A percentile compares a stretch with the other conserved stretches of the same genome.
Evolutionary conservation across 495 filamentous ascomycete genomes (phyloP).

Genomic region (Neurospora sp.): DNA sequence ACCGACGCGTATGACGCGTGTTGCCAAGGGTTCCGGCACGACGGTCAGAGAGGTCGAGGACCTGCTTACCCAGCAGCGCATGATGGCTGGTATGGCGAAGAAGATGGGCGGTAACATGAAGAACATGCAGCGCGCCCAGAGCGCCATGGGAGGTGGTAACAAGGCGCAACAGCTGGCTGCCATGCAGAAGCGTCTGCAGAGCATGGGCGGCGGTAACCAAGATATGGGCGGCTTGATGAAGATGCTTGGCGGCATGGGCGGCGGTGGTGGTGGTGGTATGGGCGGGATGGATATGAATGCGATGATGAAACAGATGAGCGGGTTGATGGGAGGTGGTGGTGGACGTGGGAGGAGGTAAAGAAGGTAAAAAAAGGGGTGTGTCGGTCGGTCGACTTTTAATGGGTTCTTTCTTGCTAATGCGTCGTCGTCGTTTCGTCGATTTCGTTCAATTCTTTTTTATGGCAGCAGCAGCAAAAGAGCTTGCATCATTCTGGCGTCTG

Average conservation of each 20-base stretch:
- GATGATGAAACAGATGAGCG: constrained; percentile 81
- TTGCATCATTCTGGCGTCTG: not conserved
- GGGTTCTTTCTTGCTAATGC: not conserved
- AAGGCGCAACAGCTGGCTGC: constrained; percentile 90
- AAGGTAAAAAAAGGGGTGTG: not conserved
- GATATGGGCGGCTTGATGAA: constrained; percentile 81
- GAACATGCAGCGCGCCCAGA: constrained; percentile 90
- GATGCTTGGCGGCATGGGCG: constrained; percentile 56
- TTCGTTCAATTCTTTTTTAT: not conserved
- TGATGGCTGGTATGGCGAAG: constrained; percentile 99
- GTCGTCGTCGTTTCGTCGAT: not conserved
- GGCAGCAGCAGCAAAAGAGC: not conserved
- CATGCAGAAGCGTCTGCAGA: constrained; percentile 90
- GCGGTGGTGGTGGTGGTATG: constrained; percentile 41
- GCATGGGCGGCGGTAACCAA: constrained; percentile 71
- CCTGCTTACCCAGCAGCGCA: constrained; percentile 89
- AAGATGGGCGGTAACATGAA: constrained; percentile 94
- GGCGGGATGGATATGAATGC: constrained; percentile 72
- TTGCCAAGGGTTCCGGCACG: constrained; percentile 83
- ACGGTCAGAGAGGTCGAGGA: constrained; percentile 93
- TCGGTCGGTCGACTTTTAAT: not conserved
- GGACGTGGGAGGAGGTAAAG: constrained; percentile 16
- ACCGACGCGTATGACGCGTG: constrained; percentile 86
- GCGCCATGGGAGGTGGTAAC: constrained; percentile 76
- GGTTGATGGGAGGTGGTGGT: constrained; percentile 32